These are phyloP conservation scores for Carex littledalei DNA, from an alignment of 176 grass and related monocot genomes.

Conservation along the genomic window DNA sequence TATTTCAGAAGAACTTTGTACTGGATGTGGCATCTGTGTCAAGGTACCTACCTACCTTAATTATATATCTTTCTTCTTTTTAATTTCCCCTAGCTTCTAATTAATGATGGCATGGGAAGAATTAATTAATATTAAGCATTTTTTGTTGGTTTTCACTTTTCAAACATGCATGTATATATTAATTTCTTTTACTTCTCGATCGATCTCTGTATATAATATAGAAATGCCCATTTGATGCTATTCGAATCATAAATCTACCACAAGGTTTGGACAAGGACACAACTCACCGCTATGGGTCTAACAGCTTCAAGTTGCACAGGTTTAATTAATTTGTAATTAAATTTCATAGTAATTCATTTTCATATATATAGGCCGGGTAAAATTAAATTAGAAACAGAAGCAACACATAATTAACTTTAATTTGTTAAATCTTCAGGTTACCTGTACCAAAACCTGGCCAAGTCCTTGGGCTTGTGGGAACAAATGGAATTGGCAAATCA, in stretches of 20 bases:
- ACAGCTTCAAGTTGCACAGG: slow-evolving; percentile 96
- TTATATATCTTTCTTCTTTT: background rate
- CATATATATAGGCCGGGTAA: background rate
- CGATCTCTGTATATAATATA: slow-evolving; percentile 16
- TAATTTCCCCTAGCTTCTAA: background rate
- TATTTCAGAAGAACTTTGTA: slow-evolving; percentile 95
- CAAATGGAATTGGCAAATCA: slow-evolving; percentile 93
- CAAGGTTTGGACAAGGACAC: slow-evolving; percentile 92
- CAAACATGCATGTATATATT: background rate
- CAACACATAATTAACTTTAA: background rate
- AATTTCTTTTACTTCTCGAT: background rate
- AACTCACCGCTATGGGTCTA: slow-evolving; percentile 87
- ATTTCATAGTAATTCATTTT: background rate
- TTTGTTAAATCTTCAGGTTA: slow-evolving; percentile 41
- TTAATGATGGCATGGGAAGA: background rate
- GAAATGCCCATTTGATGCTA: slow-evolving; percentile 98
- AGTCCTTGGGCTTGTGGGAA: slow-evolving; percentile 84
- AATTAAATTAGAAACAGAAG: background rate
- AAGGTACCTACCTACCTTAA: slow-evolving; percentile 37
- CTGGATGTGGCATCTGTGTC: slow-evolving; percentile 93
- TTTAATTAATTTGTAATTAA: background rate
- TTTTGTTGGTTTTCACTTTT: background rate
- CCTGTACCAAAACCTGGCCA: slow-evolving; percentile 91
- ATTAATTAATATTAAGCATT: background rate
- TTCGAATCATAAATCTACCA: slow-evolving; percentile 92